A percentile compares a stretch with the other conserved stretches of the same genome.
Evolutionary conservation across 2,329 filamentous ascomycete genomes (phyloP).

Genomic region (Alternaria sp.): DNA sequence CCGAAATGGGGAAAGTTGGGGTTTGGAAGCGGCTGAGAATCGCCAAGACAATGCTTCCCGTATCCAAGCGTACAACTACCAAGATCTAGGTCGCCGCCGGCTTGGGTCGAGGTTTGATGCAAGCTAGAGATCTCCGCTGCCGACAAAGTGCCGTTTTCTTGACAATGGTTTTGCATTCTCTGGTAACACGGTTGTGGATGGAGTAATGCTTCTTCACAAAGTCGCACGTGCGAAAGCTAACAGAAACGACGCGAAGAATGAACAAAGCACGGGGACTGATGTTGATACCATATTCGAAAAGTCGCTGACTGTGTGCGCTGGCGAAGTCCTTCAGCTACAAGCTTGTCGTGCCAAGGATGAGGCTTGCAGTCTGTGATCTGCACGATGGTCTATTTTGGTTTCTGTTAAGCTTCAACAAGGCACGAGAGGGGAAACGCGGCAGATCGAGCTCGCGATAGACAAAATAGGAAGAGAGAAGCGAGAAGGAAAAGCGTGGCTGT

Average conservation of each 20-base stretch:
- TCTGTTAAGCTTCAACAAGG: slow-evolving; percentile 6
- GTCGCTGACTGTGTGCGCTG: background rate
- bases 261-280: background rate
- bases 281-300: background rate
- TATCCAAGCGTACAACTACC: slow-evolving; percentile 9
- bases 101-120: background rate
- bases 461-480: slow-evolving; percentile 17
- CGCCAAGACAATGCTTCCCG: slow-evolving; percentile 11
- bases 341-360: background rate
- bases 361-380: slow-evolving; percentile 10
- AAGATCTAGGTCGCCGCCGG: slow-evolving; percentile 6
- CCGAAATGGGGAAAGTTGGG: slow-evolving; percentile 5
- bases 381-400: slow-evolving; percentile 6
- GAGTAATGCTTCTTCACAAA: background rate
- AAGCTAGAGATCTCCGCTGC: background rate
- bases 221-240: background rate
- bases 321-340: slow-evolving; percentile 6
- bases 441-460: slow-evolving; percentile 2
- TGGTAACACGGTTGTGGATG: background rate
- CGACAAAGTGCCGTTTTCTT: background rate
- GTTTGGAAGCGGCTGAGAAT: slow-evolving; percentile 22
- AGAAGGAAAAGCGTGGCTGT: slow-evolving; percentile 21
- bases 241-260: background rate
- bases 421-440: slow-evolving; percentile 5
- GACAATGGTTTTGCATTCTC: background rate